Evolutionary conservation across 805 yeast species (phyloP).

Genomic region (Saturnispora silvae): DNA sequence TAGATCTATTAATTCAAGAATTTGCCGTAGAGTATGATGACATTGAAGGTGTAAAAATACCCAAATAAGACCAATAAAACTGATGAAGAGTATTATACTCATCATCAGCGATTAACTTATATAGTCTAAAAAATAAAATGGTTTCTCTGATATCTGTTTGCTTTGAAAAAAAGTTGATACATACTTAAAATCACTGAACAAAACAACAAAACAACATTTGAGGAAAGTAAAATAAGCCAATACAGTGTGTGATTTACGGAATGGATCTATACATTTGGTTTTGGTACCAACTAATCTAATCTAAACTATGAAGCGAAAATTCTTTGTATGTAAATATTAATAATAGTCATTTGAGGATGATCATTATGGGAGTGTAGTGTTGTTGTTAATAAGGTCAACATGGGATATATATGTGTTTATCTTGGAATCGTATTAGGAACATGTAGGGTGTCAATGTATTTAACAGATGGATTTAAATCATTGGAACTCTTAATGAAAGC

Average conservation of each 20-base stretch:
- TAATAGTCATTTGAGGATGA: too few species aligned
- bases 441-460: background rate
- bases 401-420: too few species aligned
- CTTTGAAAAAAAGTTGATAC: constrained; percentile 3
- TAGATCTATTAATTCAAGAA: constrained; percentile 19
- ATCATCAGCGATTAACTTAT: background rate
- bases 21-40: constrained; percentile 19
- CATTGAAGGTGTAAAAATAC: constrained; percentile 1
- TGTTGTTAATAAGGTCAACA: too few species aligned
- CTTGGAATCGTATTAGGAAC: background rate
- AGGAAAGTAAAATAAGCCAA: too few species aligned
- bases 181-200: constrained; percentile 5
- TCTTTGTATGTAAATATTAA: too few species aligned
- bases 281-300: too few species aligned
- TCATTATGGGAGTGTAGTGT: too few species aligned
- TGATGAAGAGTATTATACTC: background rate
- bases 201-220: constrained; percentile 1
- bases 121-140: background rate
- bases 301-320: too few species aligned
- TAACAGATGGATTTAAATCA: background rate
- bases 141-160: background rate
- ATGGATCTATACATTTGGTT: background rate
- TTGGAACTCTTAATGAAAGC: background rate
- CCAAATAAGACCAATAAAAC: background rate
- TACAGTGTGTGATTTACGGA: too few species aligned